Conservation (phyloP, 805 yeast genomes). For the Dipodascus geniculatus region DNA sequence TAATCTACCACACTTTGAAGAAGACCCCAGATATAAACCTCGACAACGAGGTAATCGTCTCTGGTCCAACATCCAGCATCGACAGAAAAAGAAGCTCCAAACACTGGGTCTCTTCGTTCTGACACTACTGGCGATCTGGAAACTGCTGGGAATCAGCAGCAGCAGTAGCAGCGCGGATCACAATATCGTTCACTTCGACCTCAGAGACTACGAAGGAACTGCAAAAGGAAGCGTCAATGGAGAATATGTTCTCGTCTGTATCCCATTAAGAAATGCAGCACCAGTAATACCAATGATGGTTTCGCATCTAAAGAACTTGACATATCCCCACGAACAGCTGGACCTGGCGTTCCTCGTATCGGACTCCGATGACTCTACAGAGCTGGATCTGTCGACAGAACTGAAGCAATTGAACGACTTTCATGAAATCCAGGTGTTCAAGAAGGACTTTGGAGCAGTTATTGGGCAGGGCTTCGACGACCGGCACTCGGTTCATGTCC, state of each 20-base stretch:
- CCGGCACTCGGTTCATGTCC: slow-evolving; percentile 94
- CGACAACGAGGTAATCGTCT: background rate
- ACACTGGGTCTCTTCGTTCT: background rate
- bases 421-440: slow-evolving; percentile 66
- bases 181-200: slow-evolving; percentile 55
- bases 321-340: slow-evolving; percentile 69
- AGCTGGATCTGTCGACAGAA: slow-evolving; percentile 45
- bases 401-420: slow-evolving; percentile 51
- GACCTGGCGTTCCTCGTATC: slow-evolving; percentile 74
- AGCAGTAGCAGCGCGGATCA: background rate
- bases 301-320: slow-evolving; percentile 60
- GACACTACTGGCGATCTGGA: background rate
- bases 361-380: slow-evolving; percentile 78
- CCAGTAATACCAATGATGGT: slow-evolving; percentile 80
- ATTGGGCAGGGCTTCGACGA: slow-evolving; percentile 93
- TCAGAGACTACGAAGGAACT: slow-evolving; percentile 47
- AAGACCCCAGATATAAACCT: background rate
- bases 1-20: background rate
- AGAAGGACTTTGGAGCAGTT: slow-evolving; percentile 87
- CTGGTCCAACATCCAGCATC: background rate
- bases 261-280: slow-evolving; percentile 86
- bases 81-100: background rate
- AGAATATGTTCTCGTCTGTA: slow-evolving; percentile 70
- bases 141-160: background rate
- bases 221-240: slow-evolving; percentile 62